Percentiles rank a stretch among this genome's conserved stretches.
Evolutionary conservation across 1,139 yeast genomes (phyloP).

Genomic region (Sugiyamaella novakii): DNA sequence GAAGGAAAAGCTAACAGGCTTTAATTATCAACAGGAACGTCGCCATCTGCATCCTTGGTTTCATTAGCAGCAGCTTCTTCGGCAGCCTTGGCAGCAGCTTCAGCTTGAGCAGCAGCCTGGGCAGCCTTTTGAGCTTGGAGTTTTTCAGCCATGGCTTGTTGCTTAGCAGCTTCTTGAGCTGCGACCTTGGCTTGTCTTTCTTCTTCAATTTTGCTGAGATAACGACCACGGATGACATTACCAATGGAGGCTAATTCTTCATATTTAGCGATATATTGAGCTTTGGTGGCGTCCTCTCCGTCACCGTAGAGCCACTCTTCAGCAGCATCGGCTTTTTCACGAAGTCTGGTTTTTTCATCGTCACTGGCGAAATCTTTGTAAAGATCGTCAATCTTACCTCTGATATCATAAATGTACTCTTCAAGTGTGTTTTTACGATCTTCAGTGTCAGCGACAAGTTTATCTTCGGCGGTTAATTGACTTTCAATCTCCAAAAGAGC

Average conservation of each 20-base stretch:
- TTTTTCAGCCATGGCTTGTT: constrained; percentile 83
- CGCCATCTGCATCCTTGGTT: constrained; percentile 32
- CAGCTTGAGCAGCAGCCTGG: constrained; percentile 38
- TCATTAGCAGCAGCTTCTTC: constrained; percentile 33
- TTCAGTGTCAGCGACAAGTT: constrained; percentile 97
- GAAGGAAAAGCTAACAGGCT: neutral
- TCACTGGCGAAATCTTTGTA: constrained; percentile 87
- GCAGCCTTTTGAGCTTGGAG: constrained; percentile 75
- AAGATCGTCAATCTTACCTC: constrained; percentile 94
- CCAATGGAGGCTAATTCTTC: constrained; percentile 96
- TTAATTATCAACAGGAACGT: constrained; percentile 22
- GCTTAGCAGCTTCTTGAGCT: constrained; percentile 86
- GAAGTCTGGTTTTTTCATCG: constrained; percentile 81
- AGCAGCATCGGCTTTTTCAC: constrained; percentile 73
- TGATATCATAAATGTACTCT: constrained; percentile 95
- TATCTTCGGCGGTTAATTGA: constrained; percentile 84
- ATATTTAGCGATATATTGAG: constrained; percentile 95
- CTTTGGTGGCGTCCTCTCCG: constrained; percentile 95
- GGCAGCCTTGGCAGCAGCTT: constrained; percentile 32
- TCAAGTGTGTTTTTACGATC: constrained; percentile 98
- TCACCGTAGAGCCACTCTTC: constrained; percentile 99
- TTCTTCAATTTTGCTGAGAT: constrained; percentile 91
- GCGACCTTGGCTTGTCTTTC: constrained; percentile 86
- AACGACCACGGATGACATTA: constrained; percentile 94
- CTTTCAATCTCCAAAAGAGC: constrained; percentile 77